Percentiles rank a stretch among this genome's conserved stretches.
These are phyloP conservation scores for Mortierella alpina DNA, from an alignment of 192 early-diverging fungal genomes.

Conservation along the genomic window DNA sequence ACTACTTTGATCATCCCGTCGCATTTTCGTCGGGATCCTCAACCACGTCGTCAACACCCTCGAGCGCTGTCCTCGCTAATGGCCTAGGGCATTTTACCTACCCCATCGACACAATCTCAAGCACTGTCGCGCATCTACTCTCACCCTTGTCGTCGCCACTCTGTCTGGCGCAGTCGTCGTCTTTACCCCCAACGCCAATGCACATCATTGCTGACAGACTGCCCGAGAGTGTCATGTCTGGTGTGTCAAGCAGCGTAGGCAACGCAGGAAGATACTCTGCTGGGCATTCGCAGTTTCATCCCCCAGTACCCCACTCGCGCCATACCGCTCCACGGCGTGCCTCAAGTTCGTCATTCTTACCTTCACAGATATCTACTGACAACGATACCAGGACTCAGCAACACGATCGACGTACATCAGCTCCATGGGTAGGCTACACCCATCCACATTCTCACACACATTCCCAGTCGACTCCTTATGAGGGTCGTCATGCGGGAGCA, in stretches of 20 bases:
- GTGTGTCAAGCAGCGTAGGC: neutral
- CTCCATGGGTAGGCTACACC: slow-evolving; percentile 23
- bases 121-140: slow-evolving; percentile 28
- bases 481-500: slow-evolving; percentile 10
- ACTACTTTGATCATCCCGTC: slow-evolving; percentile 31
- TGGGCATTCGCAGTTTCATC: slow-evolving; percentile 16
- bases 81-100: slow-evolving; percentile 13
- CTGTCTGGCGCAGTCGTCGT: slow-evolving; percentile 29
- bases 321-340: slow-evolving; percentile 29
- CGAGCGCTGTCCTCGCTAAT: slow-evolving; percentile 9
- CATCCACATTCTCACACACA: neutral
- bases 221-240: slow-evolving; percentile 15
- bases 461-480: slow-evolving; percentile 12
- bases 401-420: slow-evolving; percentile 36
- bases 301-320: slow-evolving; percentile 16
- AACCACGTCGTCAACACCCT: slow-evolving; percentile 40
- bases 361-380: slow-evolving; percentile 15
- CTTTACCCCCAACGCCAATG: slow-evolving; percentile 40
- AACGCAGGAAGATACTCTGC: slow-evolving; percentile 12
- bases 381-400: slow-evolving; percentile 19
- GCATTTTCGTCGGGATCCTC: slow-evolving; percentile 15
- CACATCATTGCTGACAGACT: slow-evolving; percentile 22
- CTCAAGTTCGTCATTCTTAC: slow-evolving; percentile 40
- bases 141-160: slow-evolving; percentile 42
- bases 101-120: slow-evolving; percentile 14